These are phyloP conservation scores for Fusarium bactridioides DNA, from an alignment of 2,329 filamentous ascomycete genomes.

Conservation along the genomic window DNA sequence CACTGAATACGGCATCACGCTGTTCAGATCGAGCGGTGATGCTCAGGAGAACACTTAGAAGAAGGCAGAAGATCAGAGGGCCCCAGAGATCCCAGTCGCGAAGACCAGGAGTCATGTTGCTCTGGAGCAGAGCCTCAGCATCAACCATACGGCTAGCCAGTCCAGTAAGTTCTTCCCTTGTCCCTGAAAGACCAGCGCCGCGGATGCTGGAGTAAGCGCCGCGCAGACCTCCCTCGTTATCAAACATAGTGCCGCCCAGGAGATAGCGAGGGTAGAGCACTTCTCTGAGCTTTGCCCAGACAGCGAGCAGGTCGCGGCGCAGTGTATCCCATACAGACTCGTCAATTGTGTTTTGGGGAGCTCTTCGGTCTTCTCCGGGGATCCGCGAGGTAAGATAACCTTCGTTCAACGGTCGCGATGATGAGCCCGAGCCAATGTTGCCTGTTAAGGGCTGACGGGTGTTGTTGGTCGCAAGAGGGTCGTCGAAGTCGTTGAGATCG, in stretches of 20 bases:
- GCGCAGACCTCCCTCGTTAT: conserved; percentile 61
- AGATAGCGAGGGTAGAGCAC: conserved; percentile 96
- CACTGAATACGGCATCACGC: conserved; percentile 89
- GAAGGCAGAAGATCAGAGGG: conserved; percentile 89
- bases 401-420: conserved; percentile 69
- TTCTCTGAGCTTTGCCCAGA: conserved; percentile 98
- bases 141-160: conserved; percentile 70
- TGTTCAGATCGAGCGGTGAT: conserved; percentile 81
- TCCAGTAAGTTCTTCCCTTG: conserved; percentile 68
- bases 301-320: conserved; percentile 86
- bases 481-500: conserved; percentile 91
- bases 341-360: conserved; percentile 92
- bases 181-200: conserved; percentile 65
- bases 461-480: conserved; percentile 74
- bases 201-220: conserved; percentile 70
- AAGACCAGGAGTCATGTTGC: conserved; percentile 86
- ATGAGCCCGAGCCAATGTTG: conserved; percentile 74
- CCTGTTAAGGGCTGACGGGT: conserved; percentile 84
- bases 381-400: conserved; percentile 89
- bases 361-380: conserved; percentile 89
- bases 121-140: conserved; percentile 67
- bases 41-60: conserved; percentile 87
- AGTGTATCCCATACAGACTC: conserved; percentile 98
- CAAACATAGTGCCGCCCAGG: conserved; percentile 74
- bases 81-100: conserved; percentile 99